Base-by-base conservation (phyloP, 139 green algal genomes). In the Haematococcus sp. region DNA sequence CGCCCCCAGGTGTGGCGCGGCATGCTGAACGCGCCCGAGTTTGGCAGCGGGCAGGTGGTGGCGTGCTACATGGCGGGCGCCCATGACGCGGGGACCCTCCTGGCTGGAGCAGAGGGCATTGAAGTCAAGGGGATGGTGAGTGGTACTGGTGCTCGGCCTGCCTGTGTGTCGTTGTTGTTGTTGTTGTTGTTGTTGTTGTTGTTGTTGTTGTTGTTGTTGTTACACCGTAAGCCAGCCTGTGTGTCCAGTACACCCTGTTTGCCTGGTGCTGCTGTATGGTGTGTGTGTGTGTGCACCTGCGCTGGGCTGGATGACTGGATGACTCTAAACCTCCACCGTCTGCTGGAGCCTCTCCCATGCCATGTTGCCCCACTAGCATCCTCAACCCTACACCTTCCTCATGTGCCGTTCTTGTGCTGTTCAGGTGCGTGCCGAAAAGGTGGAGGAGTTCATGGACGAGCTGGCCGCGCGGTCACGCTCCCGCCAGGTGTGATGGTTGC, bases 401-500 rank as follows among this genome's bases (percentile, higher is more conserved):
- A 7, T 28, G n/a, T n/a, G n/a, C n/a, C n/a, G n/a, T n/a, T n/a
- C n/a, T n/a, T 28, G 20, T 60, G 52, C 52, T 27, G 13, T 4
- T 7, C 68, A 81, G 77, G 63, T 88, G 58, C 68, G 76, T 25
- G 22, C 83, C 35, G 71, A 78, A 27, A 88, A 89, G 58, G 80
- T 91, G 58, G 78, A 86, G 54, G 33, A 76, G 27, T 91, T 91
- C 51, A 52, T 87, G 2, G 82, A 88, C 66, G 80, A 91, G 73
- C 74, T 91, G 19, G 69, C 81, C n/a, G 63, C 43, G 9, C 68
- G 68, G 56, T 84, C 73, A 60, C 77, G 84, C 63, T 83, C 60
- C 65, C 78, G 87, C 35, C 65, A 23, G 58, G 54, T 1, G 54
- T 35, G n/a, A 59, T 64, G 69, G 51, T 54, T 19, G 73, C 63